A percentile compares a stretch with the other conserved stretches of the same genome.
Conservation (phyloP, 371 early-diverging fungal species). For the Conidiobolus incongruus region DNA sequence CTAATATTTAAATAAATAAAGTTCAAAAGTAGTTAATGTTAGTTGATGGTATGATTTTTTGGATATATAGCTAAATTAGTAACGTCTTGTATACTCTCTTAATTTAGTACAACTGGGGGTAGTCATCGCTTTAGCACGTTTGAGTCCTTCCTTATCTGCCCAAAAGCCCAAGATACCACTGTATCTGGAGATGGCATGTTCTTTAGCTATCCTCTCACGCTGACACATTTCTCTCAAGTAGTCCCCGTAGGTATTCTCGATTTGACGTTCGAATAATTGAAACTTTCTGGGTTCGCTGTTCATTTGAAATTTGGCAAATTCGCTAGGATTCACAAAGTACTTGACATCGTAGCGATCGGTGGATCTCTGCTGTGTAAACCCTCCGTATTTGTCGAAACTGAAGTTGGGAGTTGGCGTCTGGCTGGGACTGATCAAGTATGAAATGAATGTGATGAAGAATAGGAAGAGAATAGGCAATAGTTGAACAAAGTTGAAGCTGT, state of each 20-base stretch:
- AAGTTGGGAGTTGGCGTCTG: constrained; percentile 11
- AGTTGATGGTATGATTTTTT: no score
- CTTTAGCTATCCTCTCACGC: constrained; percentile 15
- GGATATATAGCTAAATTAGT: no score
- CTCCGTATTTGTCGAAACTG: constrained; percentile 10
- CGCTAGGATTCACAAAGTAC: constrained; percentile 22
- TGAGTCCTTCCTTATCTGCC: constrained; percentile 16
- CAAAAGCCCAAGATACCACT: constrained; percentile 20
- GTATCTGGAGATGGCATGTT: constrained; percentile 14
- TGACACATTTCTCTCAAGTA: constrained; percentile 15
- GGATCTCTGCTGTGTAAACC: constrained; percentile 8
- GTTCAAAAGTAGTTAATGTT: no score
- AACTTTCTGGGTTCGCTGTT: constrained; percentile 8
- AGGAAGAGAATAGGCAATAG: constrained; percentile 28
- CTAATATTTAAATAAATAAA: no score
- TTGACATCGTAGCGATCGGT: constrained; percentile 15
- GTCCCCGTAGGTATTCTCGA: constrained; percentile 17
- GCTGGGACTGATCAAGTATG: constrained; percentile 15
- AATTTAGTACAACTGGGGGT: constrained; percentile 23
- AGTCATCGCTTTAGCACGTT: constrained; percentile 16
- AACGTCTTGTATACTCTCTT: no score
- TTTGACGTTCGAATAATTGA: constrained; percentile 14
- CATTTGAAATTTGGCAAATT: constrained; percentile 9
- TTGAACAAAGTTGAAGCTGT: constrained; percentile 12
- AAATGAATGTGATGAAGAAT: constrained; percentile 18